Base-by-base conservation (phyloP, 1,284 basidiomycete genomes). In the Coriolopsis trogii region DNA sequence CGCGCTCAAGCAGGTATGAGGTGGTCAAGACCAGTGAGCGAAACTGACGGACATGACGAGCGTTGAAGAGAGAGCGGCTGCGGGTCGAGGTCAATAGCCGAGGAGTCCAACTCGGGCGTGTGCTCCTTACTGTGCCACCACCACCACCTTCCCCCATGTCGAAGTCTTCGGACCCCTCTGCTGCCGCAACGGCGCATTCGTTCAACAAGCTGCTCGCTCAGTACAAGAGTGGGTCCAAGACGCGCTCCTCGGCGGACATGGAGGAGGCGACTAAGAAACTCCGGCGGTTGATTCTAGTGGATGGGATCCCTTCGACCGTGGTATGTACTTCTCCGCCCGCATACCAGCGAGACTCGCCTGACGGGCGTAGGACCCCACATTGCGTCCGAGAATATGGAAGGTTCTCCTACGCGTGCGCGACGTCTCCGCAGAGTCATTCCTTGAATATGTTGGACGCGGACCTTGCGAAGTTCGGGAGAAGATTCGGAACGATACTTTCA, bases 361-460 rank as follows among this genome's bases (percentile, higher is more conserved):
- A 20, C 13, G 28, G 13, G 24, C n/a, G 44, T 42, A 92, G 89
- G 90, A 92, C 61, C 71, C 85, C 21, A 86, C 85, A 6, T 72
- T 92, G 28, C 80, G 90, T 29, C 88, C 90, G 33, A 78, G 88
- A 46, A 86, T 93, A 75, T 98, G 95, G 95, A 96, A 96, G 72
- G 87, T 97, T 46, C 79, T 97, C 33, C 75, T 98, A 34, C 82
- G 87, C 41, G 86, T 96, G 1, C 85, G 88, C 50, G 84, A 89
- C 20, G 67, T 96, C 4, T 79, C 89, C 24, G 81, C 87, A 7
- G 84, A 89, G 39, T 83, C 81, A 2, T 97, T 93, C 67, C 75
- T 95, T 38, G 75, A 82, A 62, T 94, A 91, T 70, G 91, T 95
- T 18, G 81, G 85, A 28, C 79, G 87, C 56, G 93, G 93, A 3